phyloP scores from a whole-genome alignment of 805 yeast genomes.

The Ogataea trehaloabstinens region DNA sequence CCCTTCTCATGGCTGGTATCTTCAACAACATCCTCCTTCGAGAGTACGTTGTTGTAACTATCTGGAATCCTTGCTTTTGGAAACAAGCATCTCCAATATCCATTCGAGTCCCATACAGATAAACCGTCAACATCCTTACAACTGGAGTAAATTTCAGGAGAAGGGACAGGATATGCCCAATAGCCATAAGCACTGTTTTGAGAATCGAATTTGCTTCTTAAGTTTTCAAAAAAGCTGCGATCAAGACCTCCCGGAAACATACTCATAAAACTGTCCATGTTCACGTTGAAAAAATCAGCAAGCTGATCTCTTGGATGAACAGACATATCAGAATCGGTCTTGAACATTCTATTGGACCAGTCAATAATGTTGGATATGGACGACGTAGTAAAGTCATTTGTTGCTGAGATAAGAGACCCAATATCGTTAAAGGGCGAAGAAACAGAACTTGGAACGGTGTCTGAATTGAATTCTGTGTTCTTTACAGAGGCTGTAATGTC shows the following conservation, averaged over 20 bases:
- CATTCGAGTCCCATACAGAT: constrained; percentile 77
- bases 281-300: neutral
- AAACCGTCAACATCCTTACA: constrained; percentile 68
- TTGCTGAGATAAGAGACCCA: constrained; percentile 11
- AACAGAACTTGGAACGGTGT: neutral
- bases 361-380: constrained; percentile 15
- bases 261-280: constrained; percentile 2
- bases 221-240: constrained; percentile 3
- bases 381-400: constrained; percentile 18
- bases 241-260: constrained; percentile 6
- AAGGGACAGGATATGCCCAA: constrained; percentile 28
- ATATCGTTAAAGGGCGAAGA: constrained; percentile 8
- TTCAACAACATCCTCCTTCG: constrained; percentile 58
- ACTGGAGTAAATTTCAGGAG: constrained; percentile 50
- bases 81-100: constrained; percentile 89
- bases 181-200: constrained; percentile 19
- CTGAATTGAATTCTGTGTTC: neutral
- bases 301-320: neutral
- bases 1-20: constrained; percentile 47
- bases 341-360: constrained; percentile 10
- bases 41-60: constrained; percentile 35
- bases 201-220: constrained; percentile 6
- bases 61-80: constrained; percentile 47
- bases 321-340: constrained; percentile 3
- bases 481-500: constrained; percentile 5